phyloP scores from a whole-genome alignment of 1,139 yeast species.

The Lodderomyces pseudojiufengensis region DNA sequence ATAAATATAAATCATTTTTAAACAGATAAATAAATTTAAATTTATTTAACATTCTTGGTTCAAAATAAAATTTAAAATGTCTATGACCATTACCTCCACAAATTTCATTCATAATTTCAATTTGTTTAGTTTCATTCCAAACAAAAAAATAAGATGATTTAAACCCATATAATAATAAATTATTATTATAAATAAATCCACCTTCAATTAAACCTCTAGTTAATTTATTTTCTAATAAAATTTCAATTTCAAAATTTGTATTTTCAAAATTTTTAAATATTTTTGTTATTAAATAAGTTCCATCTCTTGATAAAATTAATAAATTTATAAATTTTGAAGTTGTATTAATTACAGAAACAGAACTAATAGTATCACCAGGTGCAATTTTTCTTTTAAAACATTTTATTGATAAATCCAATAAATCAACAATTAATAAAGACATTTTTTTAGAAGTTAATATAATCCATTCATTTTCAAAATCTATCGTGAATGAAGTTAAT shows the following conservation, averaged over 20 bases:
- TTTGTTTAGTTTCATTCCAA: constrained; percentile 78
- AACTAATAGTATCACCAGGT: constrained; percentile 74
- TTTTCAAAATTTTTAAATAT: constrained; percentile 11
- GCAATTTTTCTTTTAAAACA: constrained; percentile 50
- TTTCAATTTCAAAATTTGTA: constrained; percentile 15
- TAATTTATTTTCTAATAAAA: constrained; percentile 58
- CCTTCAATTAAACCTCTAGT: constrained; percentile 83
- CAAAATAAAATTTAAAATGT: constrained; percentile 57
- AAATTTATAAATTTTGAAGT: constrained; percentile 17
- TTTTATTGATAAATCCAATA: constrained; percentile 20
- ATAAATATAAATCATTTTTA: constrained; percentile 40
- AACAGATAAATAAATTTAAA: constrained; percentile 52
- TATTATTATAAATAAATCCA: constrained; percentile 51
- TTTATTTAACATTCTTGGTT: constrained; percentile 4
- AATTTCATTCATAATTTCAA: constrained; percentile 63
- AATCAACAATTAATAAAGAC: constrained; percentile 54
- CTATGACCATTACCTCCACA: constrained; percentile 90
- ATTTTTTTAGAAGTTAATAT: constrained; percentile 73
- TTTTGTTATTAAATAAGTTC: constrained; percentile 45
- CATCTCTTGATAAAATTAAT: constrained; percentile 61
- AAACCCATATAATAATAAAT: constrained; percentile 73
- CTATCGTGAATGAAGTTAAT: constrained; percentile 53
- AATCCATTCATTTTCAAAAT: constrained; percentile 35
- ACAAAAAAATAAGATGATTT: constrained; percentile 73
- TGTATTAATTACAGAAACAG: constrained; percentile 39